Evolutionary conservation across 73 alveolate genomes (phyloP).

Genomic region (Symbiodinium natans): DNA sequence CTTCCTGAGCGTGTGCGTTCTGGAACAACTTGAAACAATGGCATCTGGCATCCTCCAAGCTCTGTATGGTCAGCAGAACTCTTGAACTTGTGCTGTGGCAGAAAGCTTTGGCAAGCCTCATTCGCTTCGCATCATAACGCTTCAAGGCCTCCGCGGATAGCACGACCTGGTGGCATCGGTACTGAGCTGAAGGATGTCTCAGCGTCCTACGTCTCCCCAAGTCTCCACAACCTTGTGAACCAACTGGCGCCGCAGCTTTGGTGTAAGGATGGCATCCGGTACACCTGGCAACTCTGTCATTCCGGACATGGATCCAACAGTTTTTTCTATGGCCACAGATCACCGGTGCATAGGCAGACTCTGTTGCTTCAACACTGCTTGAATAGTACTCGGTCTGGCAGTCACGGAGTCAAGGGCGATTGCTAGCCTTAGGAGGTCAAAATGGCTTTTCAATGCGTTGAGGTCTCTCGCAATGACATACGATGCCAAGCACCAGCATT

Average conservation of each 20-base stretch:
- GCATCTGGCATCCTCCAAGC: neutral
- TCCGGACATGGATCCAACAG: no score
- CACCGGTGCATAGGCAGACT: no score
- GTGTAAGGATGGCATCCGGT: conserved; percentile 41
- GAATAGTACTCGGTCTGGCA: neutral
- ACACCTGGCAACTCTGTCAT: conserved; percentile 22
- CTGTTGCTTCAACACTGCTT: no score
- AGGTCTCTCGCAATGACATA: no score
- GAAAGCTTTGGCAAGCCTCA: neutral
- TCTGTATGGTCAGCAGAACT: neutral
- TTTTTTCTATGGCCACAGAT: no score
- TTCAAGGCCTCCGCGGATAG: conserved; percentile 36
- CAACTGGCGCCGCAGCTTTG: conserved; percentile 35
- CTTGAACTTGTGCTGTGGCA: neutral
- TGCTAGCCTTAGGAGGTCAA: no score
- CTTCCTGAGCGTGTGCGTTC: neutral
- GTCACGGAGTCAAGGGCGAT: neutral
- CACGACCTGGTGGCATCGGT: neutral
- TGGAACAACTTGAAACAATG: neutral
- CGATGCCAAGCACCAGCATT: no score
- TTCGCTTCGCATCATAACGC: conserved; percentile 62
- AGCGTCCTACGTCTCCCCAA: neutral
- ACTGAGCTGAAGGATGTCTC: neutral
- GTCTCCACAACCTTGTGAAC: conserved; percentile 1
- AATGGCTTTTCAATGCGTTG: no score